Evolutionary conservation across 2,329 filamentous ascomycete species (phyloP).

Genomic region (Aschersonia sp.): DNA sequence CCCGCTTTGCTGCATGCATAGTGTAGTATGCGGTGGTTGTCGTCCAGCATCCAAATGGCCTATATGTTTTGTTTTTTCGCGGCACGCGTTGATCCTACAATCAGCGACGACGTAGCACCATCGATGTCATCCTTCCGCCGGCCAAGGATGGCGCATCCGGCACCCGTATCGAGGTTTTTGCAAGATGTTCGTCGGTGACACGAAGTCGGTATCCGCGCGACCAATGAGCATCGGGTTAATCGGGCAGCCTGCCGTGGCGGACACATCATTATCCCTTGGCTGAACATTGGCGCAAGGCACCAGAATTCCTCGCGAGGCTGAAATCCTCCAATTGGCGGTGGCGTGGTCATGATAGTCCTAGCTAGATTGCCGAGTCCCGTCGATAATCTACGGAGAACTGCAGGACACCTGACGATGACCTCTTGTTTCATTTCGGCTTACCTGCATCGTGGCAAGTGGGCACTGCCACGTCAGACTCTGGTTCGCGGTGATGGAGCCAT

Average conservation of each 20-base stretch:
- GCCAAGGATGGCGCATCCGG: too few relatives aligned
- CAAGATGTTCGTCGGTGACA: not conserved
- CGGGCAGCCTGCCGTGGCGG: conserved; percentile 11
- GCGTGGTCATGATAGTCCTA: too few relatives aligned
- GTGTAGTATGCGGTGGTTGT: too few relatives aligned
- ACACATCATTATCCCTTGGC: not conserved
- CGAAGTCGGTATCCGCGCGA: not conserved
- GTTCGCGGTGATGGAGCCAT: not conserved
- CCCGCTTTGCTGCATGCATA: too few relatives aligned
- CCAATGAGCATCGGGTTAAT: conserved; percentile 13
- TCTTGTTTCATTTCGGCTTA: not conserved
- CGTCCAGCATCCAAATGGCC: too few relatives aligned
- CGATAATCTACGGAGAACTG: not conserved
- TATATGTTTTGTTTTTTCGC: too few relatives aligned
- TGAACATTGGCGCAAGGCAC: conserved; percentile 12
- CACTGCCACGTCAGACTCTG: not conserved
- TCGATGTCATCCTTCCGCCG: too few relatives aligned
- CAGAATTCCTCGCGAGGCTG: conserved; percentile 8
- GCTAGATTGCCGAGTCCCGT: too few relatives aligned
- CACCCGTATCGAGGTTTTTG: too few relatives aligned
- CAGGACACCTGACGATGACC: not conserved
- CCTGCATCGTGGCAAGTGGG: not conserved
- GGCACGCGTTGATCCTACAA: too few relatives aligned
- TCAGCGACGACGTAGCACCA: too few relatives aligned
- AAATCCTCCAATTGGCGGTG: too few relatives aligned